Evolutionary conservation across 768 basidiomycete species (phyloP).

Genomic region (Lentinula guzmanii): DNA sequence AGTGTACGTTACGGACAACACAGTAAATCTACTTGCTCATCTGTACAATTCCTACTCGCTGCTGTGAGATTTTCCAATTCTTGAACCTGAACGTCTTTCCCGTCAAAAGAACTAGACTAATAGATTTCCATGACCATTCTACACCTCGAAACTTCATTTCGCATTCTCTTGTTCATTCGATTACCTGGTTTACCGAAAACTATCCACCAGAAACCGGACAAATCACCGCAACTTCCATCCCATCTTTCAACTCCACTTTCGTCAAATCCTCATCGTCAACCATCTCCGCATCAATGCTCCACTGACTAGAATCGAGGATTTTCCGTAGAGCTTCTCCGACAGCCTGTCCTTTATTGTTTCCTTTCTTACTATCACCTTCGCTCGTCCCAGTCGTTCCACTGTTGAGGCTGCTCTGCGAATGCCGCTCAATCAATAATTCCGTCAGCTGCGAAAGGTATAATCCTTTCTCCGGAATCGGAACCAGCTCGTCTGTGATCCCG

Average conservation of each 20-base stretch:
- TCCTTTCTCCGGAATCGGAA: conserved; percentile 40
- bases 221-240: conserved; percentile 76
- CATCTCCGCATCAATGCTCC: conserved; percentile 84
- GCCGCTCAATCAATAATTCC: conserved; percentile 44
- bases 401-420: conserved; percentile 34
- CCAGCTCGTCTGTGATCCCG: conserved; percentile 45
- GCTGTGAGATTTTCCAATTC: no score
- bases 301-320: conserved; percentile 56
- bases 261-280: conserved; percentile 43
- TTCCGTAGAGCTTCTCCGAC: conserved; percentile 12
- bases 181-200: no score
- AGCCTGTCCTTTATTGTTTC: neutral
- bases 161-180: no score
- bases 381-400: neutral
- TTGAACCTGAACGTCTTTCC: no score
- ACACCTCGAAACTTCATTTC: no score
- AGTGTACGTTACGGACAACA: neutral
- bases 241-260: conserved; percentile 47
- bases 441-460: conserved; percentile 48
- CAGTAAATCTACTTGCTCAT: neutral
- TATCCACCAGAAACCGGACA: conserved; percentile 75
- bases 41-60: no score
- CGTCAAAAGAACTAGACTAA: no score
- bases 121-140: no score
- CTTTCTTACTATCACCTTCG: neutral